These are phyloP conservation scores for Xylaria curta DNA, from an alignment of 495 filamentous ascomycete genomes.

Conservation along the genomic window DNA sequence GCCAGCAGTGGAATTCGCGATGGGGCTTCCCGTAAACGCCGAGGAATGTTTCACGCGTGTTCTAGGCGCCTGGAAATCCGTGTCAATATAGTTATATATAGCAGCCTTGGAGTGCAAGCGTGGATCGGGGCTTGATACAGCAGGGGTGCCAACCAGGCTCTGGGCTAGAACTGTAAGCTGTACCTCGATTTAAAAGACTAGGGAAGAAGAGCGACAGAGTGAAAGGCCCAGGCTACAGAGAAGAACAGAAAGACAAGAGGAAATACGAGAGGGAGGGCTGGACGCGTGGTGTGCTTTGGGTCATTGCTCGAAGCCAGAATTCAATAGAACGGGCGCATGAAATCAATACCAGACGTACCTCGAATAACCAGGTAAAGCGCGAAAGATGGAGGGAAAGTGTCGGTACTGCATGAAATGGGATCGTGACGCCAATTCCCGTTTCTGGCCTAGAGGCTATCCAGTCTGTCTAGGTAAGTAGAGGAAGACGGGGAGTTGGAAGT, in stretches of 20 bases:
- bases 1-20: conserved; percentile 22
- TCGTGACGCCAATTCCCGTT: conserved; percentile 17
- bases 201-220: background rate
- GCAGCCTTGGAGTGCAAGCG: background rate
- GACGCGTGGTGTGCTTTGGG: conserved; percentile 1
- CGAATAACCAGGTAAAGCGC: background rate
- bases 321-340: background rate
- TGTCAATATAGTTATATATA: conserved; percentile 5
- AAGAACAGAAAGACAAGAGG: background rate
- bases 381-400: conserved; percentile 20
- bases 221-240: background rate
- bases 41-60: conserved; percentile 26
- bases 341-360: conserved; percentile 16
- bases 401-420: conserved; percentile 25
- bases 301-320: conserved; percentile 8
- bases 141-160: conserved; percentile 15
- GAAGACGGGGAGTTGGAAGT: background rate
- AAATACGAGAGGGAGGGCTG: background rate
- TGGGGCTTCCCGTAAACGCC: conserved; percentile 12
- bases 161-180: background rate
- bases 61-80: background rate
- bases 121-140: conserved; percentile 9
- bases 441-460: conserved; percentile 9
- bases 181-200: conserved; percentile 2
- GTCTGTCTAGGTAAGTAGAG: background rate